Evolutionary conservation across 2,329 filamentous ascomycete genomes (phyloP), one percentile per base, ranked within the genome.

Genomic region (Remersonia thermophila): DNA sequence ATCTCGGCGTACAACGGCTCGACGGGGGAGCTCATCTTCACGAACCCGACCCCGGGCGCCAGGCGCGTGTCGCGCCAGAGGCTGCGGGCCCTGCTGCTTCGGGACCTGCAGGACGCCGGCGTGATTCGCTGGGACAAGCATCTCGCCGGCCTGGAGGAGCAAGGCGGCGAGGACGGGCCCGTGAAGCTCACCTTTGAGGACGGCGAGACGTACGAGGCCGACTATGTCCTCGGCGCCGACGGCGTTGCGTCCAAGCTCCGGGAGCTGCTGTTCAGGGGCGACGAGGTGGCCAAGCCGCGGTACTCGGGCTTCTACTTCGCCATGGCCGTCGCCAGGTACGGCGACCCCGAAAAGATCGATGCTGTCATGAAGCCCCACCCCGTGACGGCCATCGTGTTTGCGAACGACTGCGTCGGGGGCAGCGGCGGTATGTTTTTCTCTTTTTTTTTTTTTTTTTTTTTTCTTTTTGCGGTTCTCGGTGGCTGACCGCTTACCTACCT

Each of bases 1-100:
- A 37, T 61, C 2, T 51, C 54, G 2, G 48, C 49, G 10, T 56
- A 54, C 39, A 54, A 55, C 38, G 55, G 57, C 17, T 37, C 53
- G 11, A 61, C 57, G 2, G 59, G 59, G 30, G 48, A 57, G 16
- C 32, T 56, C 7, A 46, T 62, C 4, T 58, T 61, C 46, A 46
- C 37, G 27, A 58, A 50, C 36, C 46, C 48, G 4, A 51, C 54
- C 23, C 53, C 56, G 6, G 55, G 53, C 3, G 48, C 52, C 1
- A 44, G 58, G 28, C 55, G 58, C n/a, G 45, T 61, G 2, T 55
- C 53, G 25, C 51, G 58, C 4, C 50, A 51, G 36, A 45, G 50
- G n/a, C 36, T 61, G 32, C 54, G 58, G 9, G 36, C 38, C 2
- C 42, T 61, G 2, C 46, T 62, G 5, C 43, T 51, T 1, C 50